Percentiles rank a stretch among this genome's conserved stretches.
phyloP scores from a whole-genome alignment of 148 eudicot species.

The Persicaria maculosa region DNA sequence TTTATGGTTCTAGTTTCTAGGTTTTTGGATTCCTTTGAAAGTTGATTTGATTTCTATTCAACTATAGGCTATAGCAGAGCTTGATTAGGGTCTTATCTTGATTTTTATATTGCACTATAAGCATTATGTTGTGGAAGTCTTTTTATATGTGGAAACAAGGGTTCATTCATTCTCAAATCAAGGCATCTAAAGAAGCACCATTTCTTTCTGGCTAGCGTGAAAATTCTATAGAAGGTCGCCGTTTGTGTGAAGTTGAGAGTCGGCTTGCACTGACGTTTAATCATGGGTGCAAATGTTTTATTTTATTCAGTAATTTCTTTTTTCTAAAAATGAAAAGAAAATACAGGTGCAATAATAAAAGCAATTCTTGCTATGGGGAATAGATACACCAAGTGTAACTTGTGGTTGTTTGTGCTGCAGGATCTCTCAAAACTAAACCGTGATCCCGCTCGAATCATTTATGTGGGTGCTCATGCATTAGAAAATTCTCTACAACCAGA shows the following conservation, averaged over 20 bases:
- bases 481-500: slow-evolving; percentile 81
- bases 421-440: slow-evolving; percentile 84
- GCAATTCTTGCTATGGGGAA: not conserved
- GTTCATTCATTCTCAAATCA: not conserved
- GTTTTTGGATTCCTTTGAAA: not conserved
- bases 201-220: no score
- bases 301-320: no score
- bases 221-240: no score
- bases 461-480: slow-evolving; percentile 69
- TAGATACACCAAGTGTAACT: not conserved
- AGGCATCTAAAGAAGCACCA: not conserved
- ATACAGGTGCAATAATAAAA: no score
- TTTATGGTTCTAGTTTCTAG: not conserved
- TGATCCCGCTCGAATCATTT: slow-evolving; percentile 62
- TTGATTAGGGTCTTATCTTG: not conserved
- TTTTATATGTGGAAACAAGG: not conserved
- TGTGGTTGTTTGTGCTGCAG: slow-evolving; percentile 31
- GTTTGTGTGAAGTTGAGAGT: no score
- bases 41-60: not conserved
- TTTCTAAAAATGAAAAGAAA: no score
- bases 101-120: not conserved
- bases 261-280: no score
- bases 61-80: no score
- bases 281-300: no score
- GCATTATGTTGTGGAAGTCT: not conserved